These are phyloP conservation scores for Tetrahymena thermophila DNA, from an alignment of 73 alveolate genomes.

Conservation along the genomic window DNA sequence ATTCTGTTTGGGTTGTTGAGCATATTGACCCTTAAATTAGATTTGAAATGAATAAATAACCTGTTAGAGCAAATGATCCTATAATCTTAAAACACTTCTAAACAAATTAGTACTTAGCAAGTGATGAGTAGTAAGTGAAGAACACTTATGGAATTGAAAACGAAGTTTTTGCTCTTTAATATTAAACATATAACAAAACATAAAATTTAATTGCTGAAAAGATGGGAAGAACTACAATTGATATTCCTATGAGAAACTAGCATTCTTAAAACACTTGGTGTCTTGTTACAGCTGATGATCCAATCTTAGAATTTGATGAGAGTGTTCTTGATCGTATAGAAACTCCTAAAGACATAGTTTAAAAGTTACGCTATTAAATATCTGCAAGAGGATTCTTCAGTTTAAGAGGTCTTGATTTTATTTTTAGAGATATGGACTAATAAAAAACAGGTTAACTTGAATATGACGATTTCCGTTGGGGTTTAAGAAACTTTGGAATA, in stretches of 20 bases:
- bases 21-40: constrained; percentile 32
- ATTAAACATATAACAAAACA: constrained; percentile 26
- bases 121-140: constrained; percentile 14
- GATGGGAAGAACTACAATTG: constrained; percentile 40
- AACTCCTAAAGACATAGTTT: constrained; percentile 26
- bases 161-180: constrained; percentile 38
- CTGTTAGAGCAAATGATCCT: constrained; percentile 29
- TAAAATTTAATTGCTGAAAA: constrained; percentile 41
- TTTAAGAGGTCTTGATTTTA: background rate
- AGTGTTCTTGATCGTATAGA: constrained; percentile 14
- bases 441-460: constrained; percentile 17
- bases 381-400: constrained; percentile 18
- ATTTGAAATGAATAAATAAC: constrained; percentile 40
- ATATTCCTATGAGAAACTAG: constrained; percentile 39
- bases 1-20: constrained; percentile 43
- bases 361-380: background rate
- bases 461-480: constrained; percentile 42
- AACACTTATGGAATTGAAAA: constrained; percentile 40
- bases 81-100: constrained; percentile 25
- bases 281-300: constrained; percentile 11
- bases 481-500: constrained; percentile 40
- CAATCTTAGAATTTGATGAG: background rate
- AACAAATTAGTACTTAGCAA: constrained; percentile 39
- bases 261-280: constrained; percentile 35
- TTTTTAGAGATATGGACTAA: background rate